phyloP scores from a whole-genome alignment of 1,284 basidiomycete genomes.

The Spongispora temasekensis region DNA sequence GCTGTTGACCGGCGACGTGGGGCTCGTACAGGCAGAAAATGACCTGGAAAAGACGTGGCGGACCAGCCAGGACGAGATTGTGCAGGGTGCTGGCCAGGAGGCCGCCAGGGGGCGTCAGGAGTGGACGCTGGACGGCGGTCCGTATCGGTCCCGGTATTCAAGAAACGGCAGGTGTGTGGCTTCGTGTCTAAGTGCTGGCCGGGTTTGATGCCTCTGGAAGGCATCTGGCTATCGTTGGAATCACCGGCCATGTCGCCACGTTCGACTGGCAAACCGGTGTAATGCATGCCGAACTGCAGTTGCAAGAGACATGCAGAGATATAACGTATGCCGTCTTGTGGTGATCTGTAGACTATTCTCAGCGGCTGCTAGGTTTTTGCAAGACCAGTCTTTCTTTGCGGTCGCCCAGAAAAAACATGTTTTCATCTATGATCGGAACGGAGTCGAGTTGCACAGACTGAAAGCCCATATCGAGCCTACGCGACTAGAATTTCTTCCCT shows the following conservation, averaged over 20 bases:
- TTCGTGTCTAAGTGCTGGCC: background rate
- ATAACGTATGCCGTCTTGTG: slow-evolving; percentile 65
- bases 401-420: slow-evolving; percentile 97
- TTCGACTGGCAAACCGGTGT: slow-evolving; percentile 94
- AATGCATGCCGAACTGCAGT: slow-evolving; percentile 86
- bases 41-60: slow-evolving; percentile 91
- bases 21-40: slow-evolving; percentile 71
- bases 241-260: slow-evolving; percentile 87
- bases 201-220: slow-evolving; percentile 39
- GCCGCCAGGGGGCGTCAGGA: slow-evolving; percentile 78
- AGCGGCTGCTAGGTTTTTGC: slow-evolving; percentile 68
- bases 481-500: slow-evolving; percentile 90
- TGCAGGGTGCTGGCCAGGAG: slow-evolving; percentile 67
- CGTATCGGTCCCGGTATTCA: slow-evolving; percentile 83
- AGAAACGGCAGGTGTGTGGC: slow-evolving; percentile 82
- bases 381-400: slow-evolving; percentile 91
- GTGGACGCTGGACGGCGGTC: slow-evolving; percentile 86
- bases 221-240: slow-evolving; percentile 83
- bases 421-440: slow-evolving; percentile 94
- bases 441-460: slow-evolving; percentile 89
- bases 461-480: slow-evolving; percentile 90
- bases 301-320: slow-evolving; percentile 88
- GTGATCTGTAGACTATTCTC: slow-evolving; percentile 7
- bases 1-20: slow-evolving; percentile 63
- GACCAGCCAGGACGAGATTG: slow-evolving; percentile 81